Conservation (phyloP, 805 yeast species). For the Cyberlindnera maclurae region DNA sequence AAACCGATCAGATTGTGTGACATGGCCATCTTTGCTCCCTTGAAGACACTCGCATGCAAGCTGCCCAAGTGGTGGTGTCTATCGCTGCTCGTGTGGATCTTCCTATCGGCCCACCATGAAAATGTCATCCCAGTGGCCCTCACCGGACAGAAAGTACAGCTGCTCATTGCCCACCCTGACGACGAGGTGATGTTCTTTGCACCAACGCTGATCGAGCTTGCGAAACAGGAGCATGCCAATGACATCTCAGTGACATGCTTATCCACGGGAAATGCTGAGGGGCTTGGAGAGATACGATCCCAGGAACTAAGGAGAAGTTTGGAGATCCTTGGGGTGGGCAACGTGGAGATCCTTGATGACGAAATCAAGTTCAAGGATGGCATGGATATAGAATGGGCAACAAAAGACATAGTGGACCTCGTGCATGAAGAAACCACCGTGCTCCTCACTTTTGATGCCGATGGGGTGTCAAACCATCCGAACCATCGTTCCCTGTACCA, state of each 20-base stretch:
- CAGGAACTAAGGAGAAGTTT: slow-evolving; percentile 55
- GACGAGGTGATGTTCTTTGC: slow-evolving; percentile 97
- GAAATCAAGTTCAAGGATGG: slow-evolving; percentile 54
- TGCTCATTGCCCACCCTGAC: slow-evolving; percentile 92
- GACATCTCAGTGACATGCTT: slow-evolving; percentile 56
- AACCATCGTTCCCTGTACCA: slow-evolving; percentile 66
- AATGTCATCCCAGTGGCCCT: not conserved
- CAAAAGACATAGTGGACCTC: slow-evolving; percentile 30
- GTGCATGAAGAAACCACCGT: slow-evolving; percentile 31
- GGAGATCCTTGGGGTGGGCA: slow-evolving; percentile 42
- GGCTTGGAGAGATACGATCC: slow-evolving; percentile 57
- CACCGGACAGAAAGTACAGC: slow-evolving; percentile 26
- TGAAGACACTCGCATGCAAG: not conserved
- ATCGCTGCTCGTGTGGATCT: not conserved
- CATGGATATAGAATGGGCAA: slow-evolving; percentile 61
- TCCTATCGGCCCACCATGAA: not conserved
- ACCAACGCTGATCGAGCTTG: slow-evolving; percentile 59
- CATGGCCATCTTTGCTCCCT: too few relatives aligned
- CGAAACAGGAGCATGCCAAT: slow-evolving; percentile 42
- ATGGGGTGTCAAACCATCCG: slow-evolving; percentile 82
- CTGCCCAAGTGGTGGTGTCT: slow-evolving; percentile 1
- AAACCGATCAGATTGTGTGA: too few relatives aligned
- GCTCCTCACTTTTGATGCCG: slow-evolving; percentile 71
- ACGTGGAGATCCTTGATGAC: slow-evolving; percentile 34
- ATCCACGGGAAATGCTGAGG: slow-evolving; percentile 71